Evolutionary conservation across 164 flowering plant species (phyloP).

Genomic region (Kingdonia uniflora): DNA sequence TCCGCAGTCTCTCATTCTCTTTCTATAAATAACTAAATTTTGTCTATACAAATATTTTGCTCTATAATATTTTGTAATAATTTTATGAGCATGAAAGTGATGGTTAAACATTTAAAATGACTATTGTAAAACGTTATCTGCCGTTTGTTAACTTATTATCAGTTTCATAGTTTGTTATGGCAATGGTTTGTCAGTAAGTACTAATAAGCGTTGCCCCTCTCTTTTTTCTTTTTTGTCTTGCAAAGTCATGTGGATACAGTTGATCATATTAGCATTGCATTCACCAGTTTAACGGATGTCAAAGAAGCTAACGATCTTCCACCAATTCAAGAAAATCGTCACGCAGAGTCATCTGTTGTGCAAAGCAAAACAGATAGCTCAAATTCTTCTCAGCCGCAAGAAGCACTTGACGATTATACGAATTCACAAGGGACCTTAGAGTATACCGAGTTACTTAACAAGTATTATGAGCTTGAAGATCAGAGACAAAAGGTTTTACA

Average conservation of each 20-base stretch:
- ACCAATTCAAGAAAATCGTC: slow-evolving; percentile 14
- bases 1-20: no score
- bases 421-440: slow-evolving; percentile 27
- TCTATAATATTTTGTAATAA: no score
- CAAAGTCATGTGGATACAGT: slow-evolving; percentile 13
- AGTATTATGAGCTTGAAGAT: slow-evolving; percentile 70
- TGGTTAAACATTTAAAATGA: background rate
- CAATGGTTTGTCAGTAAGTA: background rate
- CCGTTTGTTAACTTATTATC: background rate
- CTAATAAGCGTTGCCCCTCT: background rate
- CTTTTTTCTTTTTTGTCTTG: no score
- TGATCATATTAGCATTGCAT: slow-evolving; percentile 6
- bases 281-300: slow-evolving; percentile 9
- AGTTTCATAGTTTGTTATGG: no score
- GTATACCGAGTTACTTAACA: slow-evolving; percentile 35
- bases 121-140: no score
- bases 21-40: no score
- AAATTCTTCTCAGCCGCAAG: slow-evolving; percentile 13
- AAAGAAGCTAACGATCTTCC: slow-evolving; percentile 13
- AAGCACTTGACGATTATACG: slow-evolving; percentile 12
- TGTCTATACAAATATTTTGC: no score
- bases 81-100: no score
- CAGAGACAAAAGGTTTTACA: slow-evolving; percentile 47
- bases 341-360: slow-evolving; percentile 5
- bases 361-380: slow-evolving; percentile 11